phyloP scores from a whole-genome alignment of 352 stramenopile genomes.

The Phytophthora cactorum region DNA sequence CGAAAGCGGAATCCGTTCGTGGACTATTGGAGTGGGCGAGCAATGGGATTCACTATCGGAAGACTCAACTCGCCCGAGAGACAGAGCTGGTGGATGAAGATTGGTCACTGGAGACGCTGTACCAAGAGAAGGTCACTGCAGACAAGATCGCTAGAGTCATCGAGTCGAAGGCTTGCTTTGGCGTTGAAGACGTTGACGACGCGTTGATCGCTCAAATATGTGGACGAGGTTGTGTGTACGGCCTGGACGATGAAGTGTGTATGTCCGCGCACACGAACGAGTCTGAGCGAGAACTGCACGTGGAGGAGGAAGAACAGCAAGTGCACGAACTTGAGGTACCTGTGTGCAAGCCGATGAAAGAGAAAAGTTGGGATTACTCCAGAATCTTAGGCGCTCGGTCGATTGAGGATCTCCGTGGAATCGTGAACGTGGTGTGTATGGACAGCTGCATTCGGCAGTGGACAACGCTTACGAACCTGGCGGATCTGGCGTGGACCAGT shows the following conservation, averaged over 20 bases:
- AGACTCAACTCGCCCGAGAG: conserved; percentile 21
- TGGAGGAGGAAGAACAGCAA: conserved; percentile 50
- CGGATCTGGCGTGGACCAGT: conserved; percentile 31
- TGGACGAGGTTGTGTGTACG: conserved; percentile 22
- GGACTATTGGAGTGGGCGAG: conserved; percentile 82
- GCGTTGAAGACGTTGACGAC: conserved; percentile 4
- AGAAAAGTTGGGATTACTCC: conserved; percentile 17
- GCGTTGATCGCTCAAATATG: conserved; percentile 28
- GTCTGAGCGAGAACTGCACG: conserved; percentile 61
- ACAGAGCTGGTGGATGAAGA: conserved; percentile 51
- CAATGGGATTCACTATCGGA: conserved; percentile 73
- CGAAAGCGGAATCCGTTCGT: conserved; percentile 56
- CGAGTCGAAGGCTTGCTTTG: conserved; percentile 3
- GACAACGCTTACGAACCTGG: conserved; percentile 12
- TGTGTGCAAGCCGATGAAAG: conserved; percentile 12
- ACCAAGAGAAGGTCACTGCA: conserved; percentile 26
- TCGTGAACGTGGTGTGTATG: conserved; percentile 8
- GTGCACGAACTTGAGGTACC: conserved; percentile 23
- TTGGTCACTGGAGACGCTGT: conserved; percentile 52
- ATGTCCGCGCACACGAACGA: conserved; percentile 49
- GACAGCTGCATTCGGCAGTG: neutral
- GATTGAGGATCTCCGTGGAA: conserved; percentile 6
- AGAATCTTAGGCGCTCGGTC: conserved; percentile 22
- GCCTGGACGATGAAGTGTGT: conserved; percentile 48
- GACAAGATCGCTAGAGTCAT: conserved; percentile 51